phyloP scores from a whole-genome alignment of 352 stramenopile genomes.

The Globisporangium canariense region DNA sequence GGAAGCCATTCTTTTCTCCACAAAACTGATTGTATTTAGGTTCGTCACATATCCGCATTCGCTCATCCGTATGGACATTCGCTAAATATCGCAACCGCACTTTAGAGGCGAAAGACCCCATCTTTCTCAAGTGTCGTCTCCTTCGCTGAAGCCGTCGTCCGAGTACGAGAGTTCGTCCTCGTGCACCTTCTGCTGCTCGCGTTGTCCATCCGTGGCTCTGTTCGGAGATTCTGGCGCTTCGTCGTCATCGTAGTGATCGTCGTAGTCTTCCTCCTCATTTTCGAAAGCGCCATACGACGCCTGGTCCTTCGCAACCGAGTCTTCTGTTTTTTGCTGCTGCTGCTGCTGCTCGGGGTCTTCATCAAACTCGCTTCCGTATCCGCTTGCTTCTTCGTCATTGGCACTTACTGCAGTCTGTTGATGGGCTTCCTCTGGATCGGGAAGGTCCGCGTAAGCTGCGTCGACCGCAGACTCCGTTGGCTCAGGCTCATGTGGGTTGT shows the following conservation, averaged over 20 bases:
- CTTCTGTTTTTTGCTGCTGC: background rate
- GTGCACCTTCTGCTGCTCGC: background rate
- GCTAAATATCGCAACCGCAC: too few species aligned
- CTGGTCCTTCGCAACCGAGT: background rate
- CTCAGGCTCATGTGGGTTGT: background rate
- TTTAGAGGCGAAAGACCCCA: too few species aligned
- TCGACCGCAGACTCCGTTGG: background rate
- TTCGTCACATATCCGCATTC: background rate
- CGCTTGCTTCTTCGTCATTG: constrained; percentile 17
- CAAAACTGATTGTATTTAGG: too few species aligned
- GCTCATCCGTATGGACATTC: background rate
- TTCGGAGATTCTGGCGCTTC: background rate
- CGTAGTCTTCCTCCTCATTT: constrained; percentile 31
- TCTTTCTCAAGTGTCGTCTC: constrained; percentile 1
- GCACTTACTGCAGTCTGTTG: background rate
- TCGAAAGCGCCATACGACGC: constrained; percentile 18
- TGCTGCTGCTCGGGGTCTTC: constrained; percentile 17
- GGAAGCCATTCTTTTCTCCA: too few species aligned
- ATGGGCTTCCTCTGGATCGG: background rate
- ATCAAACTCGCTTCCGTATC: constrained; percentile 40
- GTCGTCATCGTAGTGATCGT: constrained; percentile 18
- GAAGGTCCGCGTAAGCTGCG: background rate
- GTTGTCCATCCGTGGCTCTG: background rate
- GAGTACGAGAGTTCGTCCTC: constrained; percentile 22
- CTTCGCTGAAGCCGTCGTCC: constrained; percentile 39